Evolutionary conservation across 2,329 filamentous ascomycete species (phyloP), one percentile per base, ranked within the genome.

Genomic region (Pseudocercospora cruenta): DNA sequence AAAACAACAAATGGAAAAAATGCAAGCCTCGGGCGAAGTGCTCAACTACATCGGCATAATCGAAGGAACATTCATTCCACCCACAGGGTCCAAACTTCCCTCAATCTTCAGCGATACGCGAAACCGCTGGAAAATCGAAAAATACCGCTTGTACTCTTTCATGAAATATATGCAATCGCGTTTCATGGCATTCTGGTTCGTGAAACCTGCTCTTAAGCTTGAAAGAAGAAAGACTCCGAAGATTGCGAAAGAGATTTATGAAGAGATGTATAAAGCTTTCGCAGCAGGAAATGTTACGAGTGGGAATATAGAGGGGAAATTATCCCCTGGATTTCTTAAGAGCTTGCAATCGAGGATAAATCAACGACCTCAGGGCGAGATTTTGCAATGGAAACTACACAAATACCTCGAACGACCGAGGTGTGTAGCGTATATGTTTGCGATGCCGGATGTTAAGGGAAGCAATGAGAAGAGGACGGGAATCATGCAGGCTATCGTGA

Each of bases 251-350:
- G 69, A 76, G 8, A 74, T 85, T n/a, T 82, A 85, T 65, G 66
- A 76, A 54, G 67, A 74, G 26, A 82, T 85, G 80, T 85, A 84
- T 72, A 77, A 71, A 24, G 77, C 80, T 22, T 83, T 85, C 67
- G 82, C 83, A 24, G 70, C 68, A 72, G 84, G 80, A 71, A 77
- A 75, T 28, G 65, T 73, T 33, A 54, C 63, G 7, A 39, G 63
- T n/a, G 58, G 76, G 21, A 63, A 73, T 59, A 45, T 72, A 14
- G 39, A 43, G n/a, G 16, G n/a, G 5, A 43, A n/a, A 43, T 19
- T 43, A 43, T 1, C 3, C 16, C 39, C 39, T n/a, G 39, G 39
- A 8, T 43, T 43, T 19, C 5, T 19, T 4, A 43, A 43, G n/a
- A 19, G 16, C 19, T 43, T 43, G 39, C 39, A 43, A 5, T 7